Conservation (phyloP, 208 protist species). For the Acanthamoeba divionensis region DNA sequence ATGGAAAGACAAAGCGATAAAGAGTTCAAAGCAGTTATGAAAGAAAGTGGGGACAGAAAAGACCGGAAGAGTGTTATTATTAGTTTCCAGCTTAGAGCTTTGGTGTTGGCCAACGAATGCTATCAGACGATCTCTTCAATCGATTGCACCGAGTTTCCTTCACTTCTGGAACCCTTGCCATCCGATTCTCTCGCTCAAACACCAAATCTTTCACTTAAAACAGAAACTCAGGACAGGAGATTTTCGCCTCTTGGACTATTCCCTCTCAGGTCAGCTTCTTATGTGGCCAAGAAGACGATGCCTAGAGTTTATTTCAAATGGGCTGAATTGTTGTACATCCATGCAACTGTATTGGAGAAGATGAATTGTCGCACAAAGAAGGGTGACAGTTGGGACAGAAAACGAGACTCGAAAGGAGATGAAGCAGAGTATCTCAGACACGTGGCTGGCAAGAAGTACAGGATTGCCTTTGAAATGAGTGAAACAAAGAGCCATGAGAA, state of each 20-base stretch:
- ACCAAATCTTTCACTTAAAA: no score
- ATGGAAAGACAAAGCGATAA: no score
- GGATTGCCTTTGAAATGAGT: conserved; percentile 8
- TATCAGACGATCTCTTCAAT: conserved; percentile 11
- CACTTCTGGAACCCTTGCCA: no score
- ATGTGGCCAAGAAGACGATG: conserved; percentile 49
- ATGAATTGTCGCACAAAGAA: no score
- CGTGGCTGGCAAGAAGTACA: not conserved
- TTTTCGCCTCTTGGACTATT: no score
- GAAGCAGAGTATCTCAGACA: not conserved
- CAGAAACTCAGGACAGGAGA: no score
- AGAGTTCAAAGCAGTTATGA: no score
- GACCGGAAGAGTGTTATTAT: no score
- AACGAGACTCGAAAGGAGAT: not conserved
- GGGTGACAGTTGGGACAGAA: no score
- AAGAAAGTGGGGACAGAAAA: no score
- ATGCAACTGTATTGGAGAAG: conserved; percentile 13
- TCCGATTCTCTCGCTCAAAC: no score
- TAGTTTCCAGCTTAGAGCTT: conserved; percentile 16
- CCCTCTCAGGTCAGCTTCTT: conserved; percentile 25
- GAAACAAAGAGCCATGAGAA: not conserved
- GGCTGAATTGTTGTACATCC: conserved; percentile 13
- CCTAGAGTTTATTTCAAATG: conserved; percentile 37
- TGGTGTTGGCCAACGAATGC: conserved; percentile 25
- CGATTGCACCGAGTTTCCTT: no score